phyloP scores from a whole-genome alignment of 495 filamentous ascomycete species.

The Umbilicaria muhlenbergii region DNA sequence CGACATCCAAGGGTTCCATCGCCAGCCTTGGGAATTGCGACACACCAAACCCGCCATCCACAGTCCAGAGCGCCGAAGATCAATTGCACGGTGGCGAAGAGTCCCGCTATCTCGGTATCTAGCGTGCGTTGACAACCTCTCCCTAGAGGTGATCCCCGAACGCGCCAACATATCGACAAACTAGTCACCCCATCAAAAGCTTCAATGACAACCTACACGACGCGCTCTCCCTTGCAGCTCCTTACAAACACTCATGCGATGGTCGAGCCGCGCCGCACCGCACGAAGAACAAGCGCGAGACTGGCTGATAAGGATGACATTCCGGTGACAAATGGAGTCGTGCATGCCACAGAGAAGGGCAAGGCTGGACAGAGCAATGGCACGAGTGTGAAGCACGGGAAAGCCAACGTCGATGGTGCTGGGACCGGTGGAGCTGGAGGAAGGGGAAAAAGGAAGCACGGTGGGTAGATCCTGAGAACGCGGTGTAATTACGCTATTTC shows the following conservation, averaged over 20 bases:
- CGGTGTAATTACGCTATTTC: not conserved
- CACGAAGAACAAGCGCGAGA: slow-evolving; percentile 23
- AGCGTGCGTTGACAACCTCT: no score
- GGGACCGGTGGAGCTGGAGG: slow-evolving; percentile 10
- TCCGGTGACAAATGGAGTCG: slow-evolving; percentile 6
- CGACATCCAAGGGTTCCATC: not conserved
- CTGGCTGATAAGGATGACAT: slow-evolving; percentile 25
- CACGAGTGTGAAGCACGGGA: slow-evolving; percentile 14
- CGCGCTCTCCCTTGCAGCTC: slow-evolving; percentile 19
- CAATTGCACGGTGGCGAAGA: not conserved
- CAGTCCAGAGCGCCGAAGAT: not conserved
- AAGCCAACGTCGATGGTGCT: slow-evolving; percentile 9
- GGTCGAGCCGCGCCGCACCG: slow-evolving; percentile 12
- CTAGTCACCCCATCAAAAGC: slow-evolving; percentile 4
- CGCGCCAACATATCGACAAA: not conserved
- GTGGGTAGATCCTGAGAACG: slow-evolving; percentile 19
- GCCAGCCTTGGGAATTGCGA: not conserved
- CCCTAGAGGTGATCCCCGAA: not conserved
- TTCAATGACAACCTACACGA: slow-evolving; percentile 20
- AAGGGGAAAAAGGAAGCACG: slow-evolving; percentile 27
- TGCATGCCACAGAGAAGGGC: slow-evolving; percentile 6
- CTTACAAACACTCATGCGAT: slow-evolving; percentile 17
- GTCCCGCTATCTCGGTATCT: no score
- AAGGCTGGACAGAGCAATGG: slow-evolving; percentile 5
- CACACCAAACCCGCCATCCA: not conserved